phyloP scores from a whole-genome alignment of 1,284 basidiomycete genomes.

The Exobasidium rhododendri region DNA sequence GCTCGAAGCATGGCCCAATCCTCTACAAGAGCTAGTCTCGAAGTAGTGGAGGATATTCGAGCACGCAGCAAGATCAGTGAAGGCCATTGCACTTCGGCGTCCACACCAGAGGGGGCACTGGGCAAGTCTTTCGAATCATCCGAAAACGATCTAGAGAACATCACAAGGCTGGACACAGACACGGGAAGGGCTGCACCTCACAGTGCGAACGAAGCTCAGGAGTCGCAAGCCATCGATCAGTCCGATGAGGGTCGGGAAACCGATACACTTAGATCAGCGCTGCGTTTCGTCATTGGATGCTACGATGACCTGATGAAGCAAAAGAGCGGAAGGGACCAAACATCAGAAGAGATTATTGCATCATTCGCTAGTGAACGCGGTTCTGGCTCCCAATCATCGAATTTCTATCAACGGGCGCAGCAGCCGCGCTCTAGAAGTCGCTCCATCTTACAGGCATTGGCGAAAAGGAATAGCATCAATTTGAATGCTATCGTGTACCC shows the following conservation, averaged over 20 bases:
- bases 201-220: neutral
- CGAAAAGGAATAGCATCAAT: neutral
- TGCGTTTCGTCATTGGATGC: conserved; percentile 6
- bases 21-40: neutral
- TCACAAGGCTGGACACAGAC: neutral
- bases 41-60: neutral
- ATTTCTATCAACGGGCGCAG: neutral
- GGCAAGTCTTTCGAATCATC: neutral
- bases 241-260: neutral
- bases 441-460: neutral
- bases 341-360: neutral
- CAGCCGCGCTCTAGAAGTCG: neutral
- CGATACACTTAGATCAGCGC: neutral
- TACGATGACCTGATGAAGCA: conserved; percentile 9
- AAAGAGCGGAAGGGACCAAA: neutral
- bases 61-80: no score
- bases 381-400: neutral
- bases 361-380: no score
- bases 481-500: neutral
- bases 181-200: neutral
- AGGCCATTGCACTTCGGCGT: neutral
- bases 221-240: neutral
- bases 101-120: conserved; percentile 9
- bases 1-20: conserved; percentile 1
- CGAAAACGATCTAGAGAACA: neutral